Evolutionary conservation across 129 eudicot genomes (phyloP).

Genomic region (Flaveria brownii): DNA sequence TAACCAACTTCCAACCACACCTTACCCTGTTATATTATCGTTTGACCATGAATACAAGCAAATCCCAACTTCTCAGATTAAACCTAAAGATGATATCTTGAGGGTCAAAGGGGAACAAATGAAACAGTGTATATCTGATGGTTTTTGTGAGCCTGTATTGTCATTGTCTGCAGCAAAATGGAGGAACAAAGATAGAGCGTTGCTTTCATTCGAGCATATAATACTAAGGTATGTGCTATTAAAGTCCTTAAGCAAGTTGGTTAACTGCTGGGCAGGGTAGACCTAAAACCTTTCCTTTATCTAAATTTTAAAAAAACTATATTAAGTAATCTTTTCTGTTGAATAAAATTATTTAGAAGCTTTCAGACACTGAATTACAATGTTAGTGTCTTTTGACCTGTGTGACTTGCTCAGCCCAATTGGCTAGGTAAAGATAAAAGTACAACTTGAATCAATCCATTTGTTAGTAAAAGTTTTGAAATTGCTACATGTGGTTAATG

Average conservation of each 20-base stretch:
- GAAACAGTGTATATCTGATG: constrained; percentile 42
- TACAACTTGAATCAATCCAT: background rate
- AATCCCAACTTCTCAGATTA: constrained; percentile 40
- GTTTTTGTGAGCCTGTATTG: constrained; percentile 60
- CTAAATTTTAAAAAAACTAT: background rate
- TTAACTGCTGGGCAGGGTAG: background rate
- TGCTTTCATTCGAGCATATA: constrained; percentile 80
- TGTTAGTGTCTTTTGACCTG: background rate
- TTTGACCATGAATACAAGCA: constrained; percentile 61
- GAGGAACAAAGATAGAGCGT: constrained; percentile 65
- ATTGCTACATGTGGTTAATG: background rate
- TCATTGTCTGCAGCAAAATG: constrained; percentile 73
- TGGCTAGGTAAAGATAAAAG: background rate
- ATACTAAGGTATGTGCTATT: constrained; percentile 59
- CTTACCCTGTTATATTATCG: constrained; percentile 90
- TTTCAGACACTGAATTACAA: background rate
- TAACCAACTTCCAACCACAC: constrained; percentile 77
- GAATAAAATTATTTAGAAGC: background rate
- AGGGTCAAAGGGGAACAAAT: constrained; percentile 41
- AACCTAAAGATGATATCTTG: constrained; percentile 45
- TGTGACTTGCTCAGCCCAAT: background rate
- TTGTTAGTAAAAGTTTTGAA: background rate
- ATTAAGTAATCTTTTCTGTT: background rate
- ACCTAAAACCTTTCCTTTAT: background rate
- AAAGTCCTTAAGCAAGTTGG: background rate